Conservation (phyloP, 2,329 filamentous ascomycete genomes). For the Hymenoscyphus albidus region DNA sequence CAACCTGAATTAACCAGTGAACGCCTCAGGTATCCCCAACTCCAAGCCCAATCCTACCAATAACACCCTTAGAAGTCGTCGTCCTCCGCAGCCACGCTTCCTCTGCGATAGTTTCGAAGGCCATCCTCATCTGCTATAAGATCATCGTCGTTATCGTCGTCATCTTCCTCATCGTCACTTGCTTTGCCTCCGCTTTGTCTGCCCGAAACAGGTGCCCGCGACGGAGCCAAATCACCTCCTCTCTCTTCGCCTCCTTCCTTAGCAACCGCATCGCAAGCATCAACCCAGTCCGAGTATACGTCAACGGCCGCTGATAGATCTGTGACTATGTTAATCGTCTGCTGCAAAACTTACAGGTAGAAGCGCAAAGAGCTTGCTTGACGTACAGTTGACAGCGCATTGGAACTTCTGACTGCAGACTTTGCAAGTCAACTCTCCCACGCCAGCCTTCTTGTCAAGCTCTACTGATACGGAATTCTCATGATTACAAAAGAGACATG, state of each 20-base stretch:
- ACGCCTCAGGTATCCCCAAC: constrained; percentile 18
- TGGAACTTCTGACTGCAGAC: constrained; percentile 93
- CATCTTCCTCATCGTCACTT: constrained; percentile 31
- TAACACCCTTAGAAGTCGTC: constrained; percentile 47
- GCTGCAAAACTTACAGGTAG: constrained; percentile 73
- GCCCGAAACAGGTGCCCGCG: constrained; percentile 21
- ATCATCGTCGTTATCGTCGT: constrained; percentile 35
- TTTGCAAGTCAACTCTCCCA: constrained; percentile 84
- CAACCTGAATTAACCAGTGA: constrained; percentile 5
- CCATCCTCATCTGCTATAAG: constrained; percentile 44
- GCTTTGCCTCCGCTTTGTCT: constrained; percentile 19
- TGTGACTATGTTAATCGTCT: constrained; percentile 37
- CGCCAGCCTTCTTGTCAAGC: constrained; percentile 86
- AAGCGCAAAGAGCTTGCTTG: neutral
- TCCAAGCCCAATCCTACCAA: constrained; percentile 13
- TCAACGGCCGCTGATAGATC: constrained; percentile 89
- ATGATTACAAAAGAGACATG: constrained; percentile 97
- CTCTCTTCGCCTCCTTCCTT: constrained; percentile 51
- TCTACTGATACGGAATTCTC: constrained; percentile 89
- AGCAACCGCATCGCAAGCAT: constrained; percentile 76
- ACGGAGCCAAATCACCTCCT: constrained; percentile 26
- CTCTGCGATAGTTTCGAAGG: constrained; percentile 49
- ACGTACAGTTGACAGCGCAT: constrained; percentile 84
- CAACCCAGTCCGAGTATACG: constrained; percentile 97
- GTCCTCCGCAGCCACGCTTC: constrained; percentile 52